Percentiles rank a stretch among this genome's conserved stretches.
Conservation (phyloP, 108 stramenopile species). For the Hondaea fermentalgiana region DNA sequence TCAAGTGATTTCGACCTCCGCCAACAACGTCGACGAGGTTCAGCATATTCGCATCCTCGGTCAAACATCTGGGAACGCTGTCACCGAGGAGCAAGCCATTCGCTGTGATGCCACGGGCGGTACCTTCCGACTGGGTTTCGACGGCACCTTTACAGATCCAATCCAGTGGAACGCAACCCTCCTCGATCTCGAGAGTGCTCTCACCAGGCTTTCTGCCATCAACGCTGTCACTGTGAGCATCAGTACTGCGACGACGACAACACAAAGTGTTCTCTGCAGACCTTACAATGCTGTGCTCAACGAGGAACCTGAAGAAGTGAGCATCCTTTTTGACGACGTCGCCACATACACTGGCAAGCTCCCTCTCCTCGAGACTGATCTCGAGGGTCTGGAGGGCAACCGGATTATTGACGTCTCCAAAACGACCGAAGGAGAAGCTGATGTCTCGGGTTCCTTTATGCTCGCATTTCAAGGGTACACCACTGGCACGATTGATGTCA, state of each 20-base stretch:
- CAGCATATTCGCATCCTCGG: conserved; percentile 52
- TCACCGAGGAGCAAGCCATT: conserved; percentile 36
- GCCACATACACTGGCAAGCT: conserved; percentile 8
- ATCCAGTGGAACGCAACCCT: conserved; percentile 51
- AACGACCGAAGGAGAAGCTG: conserved; percentile 29
- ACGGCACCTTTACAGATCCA: conserved; percentile 48
- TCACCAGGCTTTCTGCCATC: not conserved
- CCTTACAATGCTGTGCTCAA: not conserved
- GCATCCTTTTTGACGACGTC: not conserved
- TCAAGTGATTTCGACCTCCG: conserved; percentile 45
- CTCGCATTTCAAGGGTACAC: conserved; percentile 58
- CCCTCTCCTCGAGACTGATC: conserved; percentile 29
- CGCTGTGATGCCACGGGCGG: conserved; percentile 68
- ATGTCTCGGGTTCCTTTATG: conserved; percentile 47
- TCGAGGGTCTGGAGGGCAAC: conserved; percentile 38
- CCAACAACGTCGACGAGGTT: conserved; percentile 45
- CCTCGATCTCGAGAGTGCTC: not conserved
- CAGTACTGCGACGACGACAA: not conserved
- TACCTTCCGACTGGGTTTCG: conserved; percentile 53
- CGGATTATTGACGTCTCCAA: conserved; percentile 27
- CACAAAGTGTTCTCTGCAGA: not conserved
- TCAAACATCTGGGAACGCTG: conserved; percentile 12
- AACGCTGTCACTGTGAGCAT: not conserved
- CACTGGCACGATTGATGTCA: conserved; percentile 40
- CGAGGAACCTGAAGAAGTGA: not conserved